phyloP scores from a whole-genome alignment of 495 filamentous ascomycete genomes.

The Aspergillus hancockii region DNA sequence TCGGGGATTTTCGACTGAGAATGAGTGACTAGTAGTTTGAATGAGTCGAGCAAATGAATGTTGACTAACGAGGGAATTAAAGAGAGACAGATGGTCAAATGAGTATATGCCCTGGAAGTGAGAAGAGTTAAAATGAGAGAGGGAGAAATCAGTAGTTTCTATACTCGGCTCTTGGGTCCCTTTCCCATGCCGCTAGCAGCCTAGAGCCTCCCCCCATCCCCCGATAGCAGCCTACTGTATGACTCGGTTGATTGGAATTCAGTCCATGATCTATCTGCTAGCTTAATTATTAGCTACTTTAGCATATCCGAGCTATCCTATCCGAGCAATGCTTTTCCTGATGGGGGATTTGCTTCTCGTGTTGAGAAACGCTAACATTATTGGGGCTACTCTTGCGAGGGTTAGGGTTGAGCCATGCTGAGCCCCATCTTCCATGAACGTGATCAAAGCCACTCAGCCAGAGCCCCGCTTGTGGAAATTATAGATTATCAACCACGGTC shows the following conservation, averaged over 20 bases:
- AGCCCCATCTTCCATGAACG: background rate
- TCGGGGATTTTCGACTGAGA: conserved; percentile 2
- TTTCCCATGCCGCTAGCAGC: background rate
- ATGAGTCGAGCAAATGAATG: conserved; percentile 4
- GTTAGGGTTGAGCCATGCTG: background rate
- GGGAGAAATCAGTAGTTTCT: background rate
- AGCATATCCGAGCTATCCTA: background rate
- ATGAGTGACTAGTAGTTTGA: conserved; percentile 17
- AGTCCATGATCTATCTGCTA: background rate
- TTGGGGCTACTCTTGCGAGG: background rate
- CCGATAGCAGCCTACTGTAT: background rate
- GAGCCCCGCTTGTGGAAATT: background rate
- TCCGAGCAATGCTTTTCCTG: background rate
- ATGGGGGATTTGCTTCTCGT: too few relatives aligned
- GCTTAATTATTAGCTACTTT: background rate
- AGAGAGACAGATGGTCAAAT: background rate
- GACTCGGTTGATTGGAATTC: too few relatives aligned
- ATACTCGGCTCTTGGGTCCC: background rate
- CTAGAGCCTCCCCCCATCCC: too few relatives aligned
- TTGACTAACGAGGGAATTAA: background rate
- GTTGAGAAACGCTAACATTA: too few relatives aligned
- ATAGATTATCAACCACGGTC: background rate
- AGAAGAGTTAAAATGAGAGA: background rate
- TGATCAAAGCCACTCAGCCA: background rate
- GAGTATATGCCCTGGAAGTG: background rate